These are phyloP conservation scores for Daldinia decipiens DNA, from an alignment of 495 filamentous ascomycete genomes.

Conservation along the genomic window DNA sequence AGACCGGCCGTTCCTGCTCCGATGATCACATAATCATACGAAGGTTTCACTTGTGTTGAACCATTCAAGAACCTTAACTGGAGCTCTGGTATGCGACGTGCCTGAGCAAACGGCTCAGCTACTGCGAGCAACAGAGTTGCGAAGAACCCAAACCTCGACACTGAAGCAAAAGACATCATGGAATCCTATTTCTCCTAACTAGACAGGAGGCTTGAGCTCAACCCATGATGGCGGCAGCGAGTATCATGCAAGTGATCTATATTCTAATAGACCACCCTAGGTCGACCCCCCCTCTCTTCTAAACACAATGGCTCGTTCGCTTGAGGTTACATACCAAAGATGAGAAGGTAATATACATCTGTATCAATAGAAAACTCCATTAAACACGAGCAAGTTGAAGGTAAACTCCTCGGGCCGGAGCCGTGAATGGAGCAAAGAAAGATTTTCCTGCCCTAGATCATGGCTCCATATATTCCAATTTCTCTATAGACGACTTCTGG, in stretches of 20 bases:
- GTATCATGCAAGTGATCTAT: conserved; percentile 15
- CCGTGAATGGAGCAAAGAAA: conserved; percentile 2
- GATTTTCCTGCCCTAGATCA: conserved; percentile 6
- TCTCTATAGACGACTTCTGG: conserved; percentile 3
- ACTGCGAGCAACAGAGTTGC: conserved; percentile 16
- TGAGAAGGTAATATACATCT: conserved; percentile 31
- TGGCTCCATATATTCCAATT: background rate
- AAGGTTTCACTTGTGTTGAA: conserved; percentile 16
- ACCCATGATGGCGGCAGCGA: background rate
- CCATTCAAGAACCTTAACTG: conserved; percentile 32
- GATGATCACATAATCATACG: conserved; percentile 61
- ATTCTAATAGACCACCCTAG: background rate
- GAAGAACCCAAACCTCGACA: conserved; percentile 9
- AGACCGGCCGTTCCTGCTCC: conserved; percentile 64
- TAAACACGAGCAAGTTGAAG: conserved; percentile 16
- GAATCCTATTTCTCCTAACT: background rate
- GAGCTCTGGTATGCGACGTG: conserved; percentile 12
- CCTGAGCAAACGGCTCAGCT: conserved; percentile 27
- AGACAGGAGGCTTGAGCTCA: background rate
- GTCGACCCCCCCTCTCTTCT: background rate
- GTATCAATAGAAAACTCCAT: background rate
- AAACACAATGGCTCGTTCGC: conserved; percentile 6
- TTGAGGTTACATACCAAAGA: conserved; percentile 8
- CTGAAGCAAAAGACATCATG: conserved; percentile 22
- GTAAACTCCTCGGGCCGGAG: conserved; percentile 4